These are phyloP conservation scores for Tulasnella sp. DNA, from an alignment of 768 basidiomycete genomes.

Conservation along the genomic window DNA sequence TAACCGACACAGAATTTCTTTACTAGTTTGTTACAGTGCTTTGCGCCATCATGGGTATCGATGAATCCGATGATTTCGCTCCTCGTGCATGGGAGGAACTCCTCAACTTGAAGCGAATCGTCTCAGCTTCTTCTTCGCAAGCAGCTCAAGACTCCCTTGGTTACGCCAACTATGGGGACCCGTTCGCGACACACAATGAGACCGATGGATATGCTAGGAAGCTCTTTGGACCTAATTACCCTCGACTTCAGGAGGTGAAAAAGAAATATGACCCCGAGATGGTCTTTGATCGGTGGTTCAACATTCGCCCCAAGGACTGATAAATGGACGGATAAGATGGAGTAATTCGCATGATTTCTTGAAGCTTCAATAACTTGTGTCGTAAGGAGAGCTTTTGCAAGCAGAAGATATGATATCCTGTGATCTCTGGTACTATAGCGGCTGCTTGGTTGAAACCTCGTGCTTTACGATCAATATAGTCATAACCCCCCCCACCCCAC, in stretches of 20 bases:
- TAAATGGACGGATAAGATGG: not conserved
- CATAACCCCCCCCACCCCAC: too few species aligned
- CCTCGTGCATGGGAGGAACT: not conserved
- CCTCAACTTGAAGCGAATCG: not conserved
- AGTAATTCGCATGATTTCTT: not conserved
- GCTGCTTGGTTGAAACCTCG: too few species aligned
- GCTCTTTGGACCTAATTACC: conserved; percentile 25
- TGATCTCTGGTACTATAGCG: not conserved
- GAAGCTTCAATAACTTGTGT: not conserved
- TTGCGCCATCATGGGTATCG: not conserved
- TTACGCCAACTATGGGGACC: conserved; percentile 11
- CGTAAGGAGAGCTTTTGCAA: not conserved
- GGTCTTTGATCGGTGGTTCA: conserved; percentile 30
- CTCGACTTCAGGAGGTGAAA: conserved; percentile 23
- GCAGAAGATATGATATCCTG: not conserved
- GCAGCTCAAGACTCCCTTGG: conserved; percentile 9
- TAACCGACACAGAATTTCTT: not conserved
- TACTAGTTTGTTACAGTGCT: not conserved
- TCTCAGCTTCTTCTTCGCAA: conserved; percentile 12
- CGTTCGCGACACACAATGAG: not conserved
- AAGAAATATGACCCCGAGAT: conserved; percentile 28
- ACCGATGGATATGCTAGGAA: conserved; percentile 15
- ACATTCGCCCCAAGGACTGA: not conserved
- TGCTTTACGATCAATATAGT: too few species aligned
- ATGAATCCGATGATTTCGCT: conserved; percentile 1